Evolutionary conservation across 2,329 filamentous ascomycete genomes (phyloP).

Genomic region (Thelonectria blattea): DNA sequence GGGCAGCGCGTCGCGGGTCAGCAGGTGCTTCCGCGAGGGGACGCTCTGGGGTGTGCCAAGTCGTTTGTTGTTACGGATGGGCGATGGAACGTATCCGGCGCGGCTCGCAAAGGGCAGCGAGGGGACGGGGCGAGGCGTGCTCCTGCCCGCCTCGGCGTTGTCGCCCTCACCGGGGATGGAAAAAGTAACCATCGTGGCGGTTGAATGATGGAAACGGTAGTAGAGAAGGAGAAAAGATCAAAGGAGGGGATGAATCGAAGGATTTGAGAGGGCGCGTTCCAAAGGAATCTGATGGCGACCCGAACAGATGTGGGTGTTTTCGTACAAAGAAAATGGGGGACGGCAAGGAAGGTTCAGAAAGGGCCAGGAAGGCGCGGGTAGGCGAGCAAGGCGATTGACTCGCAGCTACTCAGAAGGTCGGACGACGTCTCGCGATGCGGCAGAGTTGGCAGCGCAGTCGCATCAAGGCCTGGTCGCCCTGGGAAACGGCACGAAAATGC

Average conservation of each 20-base stretch:
- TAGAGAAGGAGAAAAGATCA: slow-evolving; percentile 10
- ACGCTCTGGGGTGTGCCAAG: slow-evolving; percentile 48
- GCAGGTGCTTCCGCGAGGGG: slow-evolving; percentile 45
- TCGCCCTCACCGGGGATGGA: slow-evolving; percentile 46
- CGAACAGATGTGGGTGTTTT: slow-evolving; percentile 6
- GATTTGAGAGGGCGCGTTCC: slow-evolving; percentile 21
- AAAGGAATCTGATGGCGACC: slow-evolving; percentile 8
- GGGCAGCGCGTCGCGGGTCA: slow-evolving; percentile 44
- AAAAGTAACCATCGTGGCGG: slow-evolving; percentile 47
- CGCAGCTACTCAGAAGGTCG: slow-evolving; percentile 25
- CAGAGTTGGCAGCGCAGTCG: slow-evolving; percentile 39
- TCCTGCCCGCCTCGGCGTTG: slow-evolving; percentile 38
- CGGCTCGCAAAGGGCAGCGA: slow-evolving; percentile 53
- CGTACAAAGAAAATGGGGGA: slow-evolving; percentile 13
- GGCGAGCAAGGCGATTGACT: slow-evolving; percentile 25
- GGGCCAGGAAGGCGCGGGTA: slow-evolving; percentile 11
- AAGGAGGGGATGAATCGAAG: slow-evolving; percentile 21
- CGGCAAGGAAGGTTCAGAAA: slow-evolving; percentile 7
- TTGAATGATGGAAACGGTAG: slow-evolving; percentile 2
- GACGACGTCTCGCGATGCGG: slow-evolving; percentile 33
- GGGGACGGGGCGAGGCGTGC: slow-evolving; percentile 49
- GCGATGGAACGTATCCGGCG: slow-evolving; percentile 46
- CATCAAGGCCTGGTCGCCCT: slow-evolving; percentile 39
- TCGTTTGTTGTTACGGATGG: slow-evolving; percentile 44
- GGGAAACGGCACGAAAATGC: slow-evolving; percentile 40